Evolutionary conservation across 2,329 filamentous ascomycete genomes (phyloP), one percentile per base, ranked within the genome.

Genomic region (Chalara sp.): DNA sequence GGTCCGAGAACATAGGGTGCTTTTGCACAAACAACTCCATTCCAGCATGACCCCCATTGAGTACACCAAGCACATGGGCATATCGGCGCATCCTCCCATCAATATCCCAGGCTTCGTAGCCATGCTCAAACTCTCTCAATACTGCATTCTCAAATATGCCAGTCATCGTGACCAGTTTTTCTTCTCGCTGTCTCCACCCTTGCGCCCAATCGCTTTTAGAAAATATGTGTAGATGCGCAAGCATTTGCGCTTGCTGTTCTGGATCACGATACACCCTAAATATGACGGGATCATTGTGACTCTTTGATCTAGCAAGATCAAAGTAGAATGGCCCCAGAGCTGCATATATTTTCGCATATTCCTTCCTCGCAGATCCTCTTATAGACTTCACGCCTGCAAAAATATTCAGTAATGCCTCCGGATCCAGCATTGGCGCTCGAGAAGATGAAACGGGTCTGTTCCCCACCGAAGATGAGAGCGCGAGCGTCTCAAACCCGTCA

Each of bases 301-400:
- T 88, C 70, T 76, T 81, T 2, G 85, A 83, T 55, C 74, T 77
- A 35, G 80, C 81, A 41, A 97, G 78, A 65, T 99, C 89, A 57
- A 82, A 81, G 69, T 97, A 99, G 61, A 95, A 92, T 0, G 91
- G 91, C 8, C 84, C 87, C 58, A 99, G 70, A 4, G 88, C 87
- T n/a, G 84, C 86, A 68, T 97, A 95, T 11, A 97, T 76, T 66
- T 86, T 95, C 12, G 87, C 92, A 65, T 91, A 99, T 67, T 97
- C 91, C 60, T 93, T 83, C 54, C 91, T 80, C 43, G 93, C 93
- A 60, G 84, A 81, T 5, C 92, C 93, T 41, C 93, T 79, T 47
- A 95, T 80, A 45, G 92, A 97, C 61, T 78, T 82, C 31, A 84
- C 84, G 32, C 78, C 77, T 51, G 82, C 78, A 51, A 97, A 74